A percentile compares a stretch with the other conserved stretches of the same genome.
Conservation (phyloP, 352 stramenopile genomes). For the Pythium rishiriense region DNA sequence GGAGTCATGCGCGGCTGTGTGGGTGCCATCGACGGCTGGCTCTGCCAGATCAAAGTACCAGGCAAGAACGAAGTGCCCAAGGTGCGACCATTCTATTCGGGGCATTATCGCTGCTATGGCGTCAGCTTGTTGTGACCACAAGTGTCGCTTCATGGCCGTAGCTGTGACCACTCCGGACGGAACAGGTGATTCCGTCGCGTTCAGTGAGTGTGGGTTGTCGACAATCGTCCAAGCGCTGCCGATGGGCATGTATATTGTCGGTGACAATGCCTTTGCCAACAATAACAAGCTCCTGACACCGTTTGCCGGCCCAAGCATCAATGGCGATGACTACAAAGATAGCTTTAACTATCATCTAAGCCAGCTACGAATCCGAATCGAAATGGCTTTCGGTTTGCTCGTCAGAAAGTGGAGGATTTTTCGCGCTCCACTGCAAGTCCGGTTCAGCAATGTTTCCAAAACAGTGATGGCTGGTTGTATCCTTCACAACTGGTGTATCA, state of each 20-base stretch:
- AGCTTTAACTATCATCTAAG: constrained; percentile 43
- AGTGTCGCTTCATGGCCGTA: neutral
- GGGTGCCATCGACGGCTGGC: constrained; percentile 12
- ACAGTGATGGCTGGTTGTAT: neutral
- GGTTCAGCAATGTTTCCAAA: neutral
- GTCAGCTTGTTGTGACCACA: constrained; percentile 17
- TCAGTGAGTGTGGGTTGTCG: neutral
- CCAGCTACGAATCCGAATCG: constrained; percentile 42
- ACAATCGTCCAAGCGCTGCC: neutral
- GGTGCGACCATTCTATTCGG: constrained; percentile 4
- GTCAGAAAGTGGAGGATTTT: constrained; percentile 37
- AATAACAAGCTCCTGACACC: constrained; percentile 6
- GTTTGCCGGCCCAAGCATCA: constrained; percentile 2
- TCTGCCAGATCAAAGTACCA: neutral
- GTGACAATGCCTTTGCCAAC: constrained; percentile 19
- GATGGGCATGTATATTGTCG: neutral
- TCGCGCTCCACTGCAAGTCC: neutral
- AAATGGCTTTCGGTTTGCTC: constrained; percentile 40
- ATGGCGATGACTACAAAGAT: neutral
- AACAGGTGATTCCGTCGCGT: constrained; percentile 9
- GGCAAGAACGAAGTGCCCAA: neutral
- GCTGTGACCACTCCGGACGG: neutral
- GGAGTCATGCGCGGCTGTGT: constrained; percentile 8
- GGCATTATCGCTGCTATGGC: constrained; percentile 6
- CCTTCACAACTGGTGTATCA: constrained; percentile 23